Base-by-base conservation (phyloP, 805 yeast genomes). In the Saccharomycopsis sp. region DNA sequence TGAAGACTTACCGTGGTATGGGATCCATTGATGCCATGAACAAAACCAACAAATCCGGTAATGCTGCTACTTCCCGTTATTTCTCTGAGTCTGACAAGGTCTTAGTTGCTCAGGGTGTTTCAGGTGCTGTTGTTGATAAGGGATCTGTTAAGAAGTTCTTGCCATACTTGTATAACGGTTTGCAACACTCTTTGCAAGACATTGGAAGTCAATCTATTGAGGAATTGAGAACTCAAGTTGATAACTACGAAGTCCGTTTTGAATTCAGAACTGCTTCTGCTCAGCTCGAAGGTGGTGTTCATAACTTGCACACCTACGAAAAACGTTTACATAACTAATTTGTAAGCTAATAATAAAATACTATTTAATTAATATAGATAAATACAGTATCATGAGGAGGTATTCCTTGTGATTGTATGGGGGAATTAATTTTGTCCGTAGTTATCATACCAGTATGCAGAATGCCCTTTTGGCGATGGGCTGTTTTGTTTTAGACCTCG, bases 1-100 rank as follows among this genome's bases (percentile, higher is more conserved):
- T 94, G 75, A 94, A 94, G 83, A 76, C 90, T 62, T 94, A 94
- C 83, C 87, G 99, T 79, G 99, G 99, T 79, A 94, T 94, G 99
- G 99, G 99, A 68, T 93, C 98, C 49, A 86, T 94, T 68, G 99
- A 93, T 74, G 99, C 99, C 66, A 93, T 93, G 98, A 93, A 92
- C 82, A 76, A 81, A 73, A 89, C 97, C 64, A 84, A 85, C 66
- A 81, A 79, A 69, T 84, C 84, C 73, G 97, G 96, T 69, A 94
- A 94, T 71, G 99, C 99, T 58, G 93, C 99, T 54, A 90, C 99
- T 63, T 91, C 97, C 52, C 88, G 99, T 77, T 94, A 94, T 82
- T 94, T 94, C 77, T 90, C 97, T 61, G 99, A 94, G 79, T 78
- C 89, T 65, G 99, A 94, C 76, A 79, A 87, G 69, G 98, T 94